These are phyloP conservation scores for Penicillium sp. DNA, from an alignment of 2,329 filamentous ascomycete species.

Conservation along the genomic window DNA sequence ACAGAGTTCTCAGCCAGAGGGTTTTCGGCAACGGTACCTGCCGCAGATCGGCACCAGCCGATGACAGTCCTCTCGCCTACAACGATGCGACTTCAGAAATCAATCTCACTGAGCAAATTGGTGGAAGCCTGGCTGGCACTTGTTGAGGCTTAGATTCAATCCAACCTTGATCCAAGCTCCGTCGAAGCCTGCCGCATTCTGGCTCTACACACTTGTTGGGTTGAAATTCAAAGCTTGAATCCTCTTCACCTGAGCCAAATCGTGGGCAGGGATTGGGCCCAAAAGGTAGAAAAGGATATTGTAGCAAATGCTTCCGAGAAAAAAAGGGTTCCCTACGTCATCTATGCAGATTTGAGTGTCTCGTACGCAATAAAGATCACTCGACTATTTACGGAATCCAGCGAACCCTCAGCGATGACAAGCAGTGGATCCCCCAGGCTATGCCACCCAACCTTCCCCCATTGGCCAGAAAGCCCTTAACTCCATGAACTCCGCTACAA, in stretches of 20 bases:
- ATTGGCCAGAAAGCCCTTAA: neutral
- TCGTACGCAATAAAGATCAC: neutral
- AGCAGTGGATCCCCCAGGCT: neutral
- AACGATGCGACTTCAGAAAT: too few species aligned
- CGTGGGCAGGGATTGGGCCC: too few species aligned
- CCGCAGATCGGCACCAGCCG: neutral
- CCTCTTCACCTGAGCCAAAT: too few species aligned
- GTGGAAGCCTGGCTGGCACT: neutral
- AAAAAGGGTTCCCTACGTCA: neutral
- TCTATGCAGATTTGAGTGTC: too few species aligned
- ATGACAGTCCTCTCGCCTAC: too few species aligned
- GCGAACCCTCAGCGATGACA: neutral
- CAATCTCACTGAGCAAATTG: neutral
- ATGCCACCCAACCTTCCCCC: neutral
- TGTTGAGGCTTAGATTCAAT: too few species aligned
- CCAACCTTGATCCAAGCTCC: too few species aligned
- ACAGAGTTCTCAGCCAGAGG: neutral
- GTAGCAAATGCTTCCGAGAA: neutral
- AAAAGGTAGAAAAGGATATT: neutral
- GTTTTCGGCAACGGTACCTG: neutral
- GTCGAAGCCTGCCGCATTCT: too few species aligned
- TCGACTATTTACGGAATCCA: neutral
- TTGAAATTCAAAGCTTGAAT: too few species aligned
- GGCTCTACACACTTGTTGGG: too few species aligned
- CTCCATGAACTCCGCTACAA: neutral